Evolutionary conservation across 768 basidiomycete genomes (phyloP).

Genomic region (Lentinula lateritia): DNA sequence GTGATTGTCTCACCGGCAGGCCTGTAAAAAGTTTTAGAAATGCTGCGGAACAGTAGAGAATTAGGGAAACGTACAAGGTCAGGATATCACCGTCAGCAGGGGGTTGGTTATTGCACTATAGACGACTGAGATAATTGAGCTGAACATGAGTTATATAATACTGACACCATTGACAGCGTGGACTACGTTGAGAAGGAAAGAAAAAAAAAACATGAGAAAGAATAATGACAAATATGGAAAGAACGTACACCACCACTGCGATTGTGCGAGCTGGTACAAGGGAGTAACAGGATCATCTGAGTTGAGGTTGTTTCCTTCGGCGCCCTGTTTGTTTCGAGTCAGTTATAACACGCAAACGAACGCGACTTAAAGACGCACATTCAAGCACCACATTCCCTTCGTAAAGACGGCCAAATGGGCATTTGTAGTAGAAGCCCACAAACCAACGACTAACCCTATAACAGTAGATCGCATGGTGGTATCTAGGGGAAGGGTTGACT

Average conservation of each 20-base stretch:
- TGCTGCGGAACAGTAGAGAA: not conserved
- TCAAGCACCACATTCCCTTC: conserved; percentile 10
- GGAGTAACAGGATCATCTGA: conserved; percentile 5
- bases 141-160: not conserved
- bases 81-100: conserved; percentile 10
- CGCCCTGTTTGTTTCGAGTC: not conserved
- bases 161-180: conserved; percentile 1
- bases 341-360: not conserved
- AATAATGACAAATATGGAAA: not conserved
- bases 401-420: conserved; percentile 12
- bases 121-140: not conserved
- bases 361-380: conserved; percentile 4
- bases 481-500: not conserved
- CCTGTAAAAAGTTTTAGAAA: conserved; percentile 15
- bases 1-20: conserved; percentile 44
- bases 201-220: not conserved
- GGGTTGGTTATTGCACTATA: conserved; percentile 6
- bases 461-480: not conserved
- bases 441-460: not conserved
- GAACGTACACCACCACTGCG: conserved; percentile 8
- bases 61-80: not conserved
- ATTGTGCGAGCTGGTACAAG: conserved; percentile 1
- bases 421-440: conserved; percentile 11
- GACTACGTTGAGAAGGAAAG: not conserved
- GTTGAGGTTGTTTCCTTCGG: conserved; percentile 4